Percentiles rank a stretch among this genome's conserved stretches.
Conservation (phyloP, 306 rosid genomes). For the Quercus alba region DNA sequence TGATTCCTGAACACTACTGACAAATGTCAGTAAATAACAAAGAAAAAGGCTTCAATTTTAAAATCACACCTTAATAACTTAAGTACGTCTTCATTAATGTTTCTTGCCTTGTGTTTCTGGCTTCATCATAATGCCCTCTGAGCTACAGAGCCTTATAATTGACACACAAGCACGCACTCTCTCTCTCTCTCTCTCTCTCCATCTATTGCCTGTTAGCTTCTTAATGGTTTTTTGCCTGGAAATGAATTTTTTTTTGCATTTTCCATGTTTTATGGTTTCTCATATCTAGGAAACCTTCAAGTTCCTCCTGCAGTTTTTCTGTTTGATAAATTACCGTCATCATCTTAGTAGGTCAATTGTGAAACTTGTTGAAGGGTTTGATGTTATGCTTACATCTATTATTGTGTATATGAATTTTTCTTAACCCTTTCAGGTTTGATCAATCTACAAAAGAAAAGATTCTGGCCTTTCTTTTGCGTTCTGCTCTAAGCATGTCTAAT, state of each 20-base stretch:
- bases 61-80: too few species aligned
- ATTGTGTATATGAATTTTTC: neutral
- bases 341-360: neutral
- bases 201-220: neutral
- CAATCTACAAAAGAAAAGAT: slow-evolving; percentile 61
- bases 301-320: neutral
- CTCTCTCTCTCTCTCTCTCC: neutral
- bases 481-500: slow-evolving; percentile 58
- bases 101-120: neutral
- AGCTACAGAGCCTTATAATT: neutral
- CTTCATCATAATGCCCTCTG: neutral
- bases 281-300: neutral
- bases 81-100: neutral
- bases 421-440: slow-evolving; percentile 59
- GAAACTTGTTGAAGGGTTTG: neutral
- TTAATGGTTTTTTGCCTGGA: neutral
- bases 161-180: neutral
- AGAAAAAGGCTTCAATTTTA: too few species aligned
- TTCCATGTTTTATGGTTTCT: neutral
- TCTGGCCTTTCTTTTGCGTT: slow-evolving; percentile 67
- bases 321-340: neutral
- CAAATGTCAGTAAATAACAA: too few species aligned
- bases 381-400: neutral
- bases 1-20: too few species aligned
- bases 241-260: neutral